Base-by-base conservation (phyloP, 2,329 filamentous ascomycete genomes). In the Plenodomus biglobosus region DNA sequence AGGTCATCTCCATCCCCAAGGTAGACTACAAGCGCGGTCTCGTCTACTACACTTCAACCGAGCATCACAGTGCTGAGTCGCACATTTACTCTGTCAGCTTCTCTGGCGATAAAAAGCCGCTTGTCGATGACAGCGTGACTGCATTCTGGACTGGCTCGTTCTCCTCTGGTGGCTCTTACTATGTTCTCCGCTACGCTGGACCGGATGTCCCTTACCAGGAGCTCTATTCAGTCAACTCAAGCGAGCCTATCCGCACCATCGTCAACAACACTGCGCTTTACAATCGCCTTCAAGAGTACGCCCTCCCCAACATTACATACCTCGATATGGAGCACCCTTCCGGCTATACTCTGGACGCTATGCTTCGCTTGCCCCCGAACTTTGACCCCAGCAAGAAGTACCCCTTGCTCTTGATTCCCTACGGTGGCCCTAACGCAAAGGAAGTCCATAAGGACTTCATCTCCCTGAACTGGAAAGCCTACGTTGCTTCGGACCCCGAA, bases 141-240 rank as follows among this genome's bases (percentile, higher is more conserved):
- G 85, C 78, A 0, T 80, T 78, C 59, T 88, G 82, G 79, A 76
- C 76, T 4, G 85, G 85, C 0, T 85, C 83, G 1, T 88, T 88
- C 70, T 87, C 85, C 0, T 76, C 80, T 1, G 75, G 71, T 1
- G 82, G 80, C 0, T 80, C 80, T 2, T 88, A 84, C 73, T 87
- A 87, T 61, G 80, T 88, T 36, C 78, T 87, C 2, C 79, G 74
- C 42, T 88, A 88, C 64, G 70, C 73, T 16, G 85, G 85, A 0
- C 85, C 85, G 0, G 80, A 87, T 45, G 81, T 88, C 0, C 85
- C 85, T 0, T 87, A 86, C 69, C 84, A 88, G 61, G 83, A 86
- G 53, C 75, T 88, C 1, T 86, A 86, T 70, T 73, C 80, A 0
- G 65, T 78, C 51, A 80, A 85, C 62, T 77, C 78, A 17, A 79